Percentiles rank a stretch among this genome's conserved stretches.
These are phyloP conservation scores for Cnidoscolus chayamansa DNA, from an alignment of 441 rosid species.

Conservation along the genomic window DNA sequence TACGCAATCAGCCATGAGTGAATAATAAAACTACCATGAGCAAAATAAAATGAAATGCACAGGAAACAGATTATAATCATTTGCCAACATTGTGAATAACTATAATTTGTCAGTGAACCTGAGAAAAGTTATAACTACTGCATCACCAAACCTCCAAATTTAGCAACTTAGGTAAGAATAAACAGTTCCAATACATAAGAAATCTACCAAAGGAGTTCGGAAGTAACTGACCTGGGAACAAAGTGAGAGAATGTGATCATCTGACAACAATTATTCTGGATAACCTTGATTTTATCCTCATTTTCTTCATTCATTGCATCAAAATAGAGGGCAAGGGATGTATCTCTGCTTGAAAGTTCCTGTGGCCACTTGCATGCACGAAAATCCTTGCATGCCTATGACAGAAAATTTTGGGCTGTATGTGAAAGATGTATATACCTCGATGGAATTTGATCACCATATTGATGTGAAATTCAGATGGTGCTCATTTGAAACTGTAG, in stretches of 20 bases:
- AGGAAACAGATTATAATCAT: background rate
- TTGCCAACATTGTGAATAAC: background rate
- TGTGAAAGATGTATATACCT: background rate
- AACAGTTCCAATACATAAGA: background rate
- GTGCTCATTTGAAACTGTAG: background rate
- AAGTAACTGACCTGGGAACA: slow-evolving; percentile 50
- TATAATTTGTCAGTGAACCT: background rate
- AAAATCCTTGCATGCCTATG: slow-evolving; percentile 65
- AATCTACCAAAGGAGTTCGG: background rate
- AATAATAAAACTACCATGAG: background rate
- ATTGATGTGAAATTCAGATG: background rate
- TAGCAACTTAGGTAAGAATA: background rate
- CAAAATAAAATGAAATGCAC: background rate
- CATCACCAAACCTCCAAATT: slow-evolving; percentile 1
- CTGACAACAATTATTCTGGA: slow-evolving; percentile 42
- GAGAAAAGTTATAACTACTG: background rate
- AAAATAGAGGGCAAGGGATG: slow-evolving; percentile 52
- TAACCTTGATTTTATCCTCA: slow-evolving; percentile 31
- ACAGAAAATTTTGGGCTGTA: background rate
- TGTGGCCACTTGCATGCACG: slow-evolving; percentile 67
- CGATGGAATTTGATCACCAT: background rate
- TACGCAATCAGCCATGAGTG: background rate
- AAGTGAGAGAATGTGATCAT: slow-evolving; percentile 67
- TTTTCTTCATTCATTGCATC: slow-evolving; percentile 53
- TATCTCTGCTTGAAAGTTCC: slow-evolving; percentile 43